phyloP scores from a whole-genome alignment of 108 stramenopile species.

The Halocafeteria seosinensis region DNA sequence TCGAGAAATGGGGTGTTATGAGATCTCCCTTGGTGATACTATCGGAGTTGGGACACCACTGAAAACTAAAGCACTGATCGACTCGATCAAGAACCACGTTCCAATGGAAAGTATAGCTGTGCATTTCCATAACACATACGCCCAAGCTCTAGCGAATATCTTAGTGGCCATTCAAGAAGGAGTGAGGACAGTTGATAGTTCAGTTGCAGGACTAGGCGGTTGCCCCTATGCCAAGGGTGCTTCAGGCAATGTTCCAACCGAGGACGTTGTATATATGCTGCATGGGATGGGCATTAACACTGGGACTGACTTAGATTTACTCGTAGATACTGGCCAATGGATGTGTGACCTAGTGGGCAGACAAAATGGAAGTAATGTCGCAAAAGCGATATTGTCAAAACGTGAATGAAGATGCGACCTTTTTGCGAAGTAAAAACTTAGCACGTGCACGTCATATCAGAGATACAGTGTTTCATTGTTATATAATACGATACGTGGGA shows the following conservation, averaged over 20 bases:
- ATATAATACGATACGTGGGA: no score
- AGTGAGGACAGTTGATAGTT: conserved; percentile 50
- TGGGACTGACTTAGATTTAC: conserved; percentile 37
- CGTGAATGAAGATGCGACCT: neutral
- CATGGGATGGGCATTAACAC: conserved; percentile 58
- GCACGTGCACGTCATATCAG: no score
- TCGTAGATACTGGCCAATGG: conserved; percentile 21
- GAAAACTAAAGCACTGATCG: conserved; percentile 28
- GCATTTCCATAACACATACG: conserved; percentile 77
- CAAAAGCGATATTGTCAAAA: neutral
- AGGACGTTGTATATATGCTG: conserved; percentile 78
- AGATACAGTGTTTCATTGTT: no score
- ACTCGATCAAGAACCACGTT: conserved; percentile 20
- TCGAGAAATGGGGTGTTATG: conserved; percentile 59
- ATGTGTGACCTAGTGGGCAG: conserved; percentile 16
- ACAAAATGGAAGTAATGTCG: neutral
- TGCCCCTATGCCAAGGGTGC: conserved; percentile 71
- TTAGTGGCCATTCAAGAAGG: conserved; percentile 45
- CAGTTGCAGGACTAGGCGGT: conserved; percentile 62
- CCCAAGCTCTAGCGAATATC: conserved; percentile 63
- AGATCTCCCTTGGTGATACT: conserved; percentile 66
- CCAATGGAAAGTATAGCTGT: conserved; percentile 39
- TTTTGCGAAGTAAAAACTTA: no score
- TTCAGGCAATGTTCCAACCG: conserved; percentile 71
- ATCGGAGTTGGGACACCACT: conserved; percentile 59